These are phyloP conservation scores for Zymoseptoria tritici DNA, from an alignment of 2,329 filamentous ascomycete species.

Conservation along the genomic window DNA sequence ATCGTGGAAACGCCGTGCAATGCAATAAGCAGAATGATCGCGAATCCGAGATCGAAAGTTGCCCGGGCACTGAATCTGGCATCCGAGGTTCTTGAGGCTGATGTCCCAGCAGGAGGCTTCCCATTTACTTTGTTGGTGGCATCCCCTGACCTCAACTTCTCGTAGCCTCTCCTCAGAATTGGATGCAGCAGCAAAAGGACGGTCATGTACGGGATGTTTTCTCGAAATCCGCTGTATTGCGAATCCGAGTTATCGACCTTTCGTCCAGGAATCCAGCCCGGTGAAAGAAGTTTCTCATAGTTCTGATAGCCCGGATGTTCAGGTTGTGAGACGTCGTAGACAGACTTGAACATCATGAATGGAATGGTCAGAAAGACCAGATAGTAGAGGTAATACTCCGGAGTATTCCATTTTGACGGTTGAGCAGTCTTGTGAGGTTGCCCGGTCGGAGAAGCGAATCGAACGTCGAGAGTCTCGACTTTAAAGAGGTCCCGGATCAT, in stretches of 20 bases:
- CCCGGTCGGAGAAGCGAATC: slow-evolving; percentile 59
- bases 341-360: slow-evolving; percentile 78
- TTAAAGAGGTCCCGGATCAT: slow-evolving; percentile 45
- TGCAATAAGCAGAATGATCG: slow-evolving; percentile 65
- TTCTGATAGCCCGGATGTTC: slow-evolving; percentile 73
- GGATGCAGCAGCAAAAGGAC: slow-evolving; percentile 72
- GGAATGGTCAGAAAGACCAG: slow-evolving; percentile 62
- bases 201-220: slow-evolving; percentile 75
- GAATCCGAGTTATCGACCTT: slow-evolving; percentile 87
- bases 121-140: background rate
- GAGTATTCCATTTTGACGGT: slow-evolving; percentile 69
- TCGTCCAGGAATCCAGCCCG: slow-evolving; percentile 87
- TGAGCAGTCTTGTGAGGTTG: slow-evolving; percentile 35
- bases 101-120: background rate
- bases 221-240: slow-evolving; percentile 79
- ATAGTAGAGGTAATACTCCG: slow-evolving; percentile 80
- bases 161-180: slow-evolving; percentile 64
- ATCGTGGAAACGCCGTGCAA: slow-evolving; percentile 79
- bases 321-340: slow-evolving; percentile 79
- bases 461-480: slow-evolving; percentile 61
- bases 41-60: slow-evolving; percentile 77
- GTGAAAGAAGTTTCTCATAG: slow-evolving; percentile 62
- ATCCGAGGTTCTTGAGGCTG: slow-evolving; percentile 44
- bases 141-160: slow-evolving; percentile 35
- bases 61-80: slow-evolving; percentile 56